Evolutionary conservation across 345 rosid species (phyloP), one percentile per base, ranked within the genome.

Genomic region (Combretum micranthum): DNA sequence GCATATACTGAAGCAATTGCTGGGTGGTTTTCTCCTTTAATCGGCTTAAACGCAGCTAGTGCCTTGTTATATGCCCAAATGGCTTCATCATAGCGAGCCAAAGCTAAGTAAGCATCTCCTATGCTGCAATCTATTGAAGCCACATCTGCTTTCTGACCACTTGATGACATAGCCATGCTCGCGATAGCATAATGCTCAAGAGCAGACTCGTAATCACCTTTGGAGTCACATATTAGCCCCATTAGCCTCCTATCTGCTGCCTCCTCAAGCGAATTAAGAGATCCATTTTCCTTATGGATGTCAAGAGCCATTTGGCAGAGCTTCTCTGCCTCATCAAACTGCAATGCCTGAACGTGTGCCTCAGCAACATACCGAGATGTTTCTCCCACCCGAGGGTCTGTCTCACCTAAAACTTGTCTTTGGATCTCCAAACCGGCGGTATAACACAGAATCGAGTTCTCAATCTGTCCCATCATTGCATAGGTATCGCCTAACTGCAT

Each of bases 401-500:
- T 64, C 42, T 83, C 86, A 50, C 99, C 98, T 72, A 92, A 70
- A 46, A 77, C 84, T 74, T 86, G 93, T 69, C 72, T 84, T 64
- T 88, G 96, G 1, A 92, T 81, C 83, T 92, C 95, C 70, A 92
- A 59, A 25, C 97, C 93, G 0, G 93, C 88, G 0, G 81, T 74
- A 39, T 92, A 92, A 26, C 78, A 79, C 60, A 85, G 66, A 15
- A 86, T 70, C 3, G 98, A 84, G 60, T 86, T 88, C 67, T 92
- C 98, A 47, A 75, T 65, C 61, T 88, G 96, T 56, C 96, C 96
- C 67, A 88, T 60, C 71, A 83, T 67, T 55, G 87, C 86, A 53
- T 92, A 88, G 26, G 86, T 71, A 68, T 92, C 98, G 48, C 96
- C 96, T 39, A 88, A 73, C 67, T 86, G 96, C 95, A 92, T 88